Percentiles rank a stretch among this genome's conserved stretches.
Evolutionary conservation across 2,329 filamentous ascomycete species (phyloP).

Genomic region (Arthrocladium fulminans): DNA sequence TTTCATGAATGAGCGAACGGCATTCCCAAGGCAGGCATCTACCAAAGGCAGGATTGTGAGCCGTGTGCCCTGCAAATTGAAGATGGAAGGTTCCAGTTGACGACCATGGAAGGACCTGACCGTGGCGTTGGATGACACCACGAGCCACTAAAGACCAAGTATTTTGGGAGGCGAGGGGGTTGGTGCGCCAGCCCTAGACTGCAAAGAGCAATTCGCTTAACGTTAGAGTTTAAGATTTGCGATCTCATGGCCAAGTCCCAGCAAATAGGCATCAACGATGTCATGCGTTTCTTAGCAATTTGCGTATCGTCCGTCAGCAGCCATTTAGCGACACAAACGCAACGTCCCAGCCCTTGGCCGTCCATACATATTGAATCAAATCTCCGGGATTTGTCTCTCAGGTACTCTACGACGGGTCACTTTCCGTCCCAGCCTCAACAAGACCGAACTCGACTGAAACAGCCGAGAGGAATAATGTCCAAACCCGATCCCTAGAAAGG

Average conservation of each 20-base stretch:
- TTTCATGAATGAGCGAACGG: neutral
- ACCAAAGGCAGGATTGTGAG: neutral
- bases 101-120: neutral
- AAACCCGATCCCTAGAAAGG: too few relatives aligned
- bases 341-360: neutral
- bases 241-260: too few relatives aligned
- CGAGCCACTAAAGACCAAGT: neutral
- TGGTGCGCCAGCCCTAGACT: slow-evolving; percentile 1
- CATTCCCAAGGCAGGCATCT: neutral
- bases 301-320: neutral
- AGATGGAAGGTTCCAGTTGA: slow-evolving; percentile 2
- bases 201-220: neutral
- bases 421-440: too few relatives aligned
- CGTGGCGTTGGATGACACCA: neutral
- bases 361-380: too few relatives aligned
- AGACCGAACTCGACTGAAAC: too few relatives aligned
- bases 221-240: neutral
- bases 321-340: too few relatives aligned
- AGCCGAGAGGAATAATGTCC: too few relatives aligned
- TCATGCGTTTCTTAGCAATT: neutral
- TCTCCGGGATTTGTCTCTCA: too few relatives aligned
- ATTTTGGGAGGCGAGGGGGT: slow-evolving; percentile 1
- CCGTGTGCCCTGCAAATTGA: neutral
- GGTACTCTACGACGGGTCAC: too few relatives aligned
- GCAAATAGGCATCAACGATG: neutral